phyloP scores from a whole-genome alignment of 2,329 filamentous ascomycete genomes.

The Botrytis paeoniae region DNA sequence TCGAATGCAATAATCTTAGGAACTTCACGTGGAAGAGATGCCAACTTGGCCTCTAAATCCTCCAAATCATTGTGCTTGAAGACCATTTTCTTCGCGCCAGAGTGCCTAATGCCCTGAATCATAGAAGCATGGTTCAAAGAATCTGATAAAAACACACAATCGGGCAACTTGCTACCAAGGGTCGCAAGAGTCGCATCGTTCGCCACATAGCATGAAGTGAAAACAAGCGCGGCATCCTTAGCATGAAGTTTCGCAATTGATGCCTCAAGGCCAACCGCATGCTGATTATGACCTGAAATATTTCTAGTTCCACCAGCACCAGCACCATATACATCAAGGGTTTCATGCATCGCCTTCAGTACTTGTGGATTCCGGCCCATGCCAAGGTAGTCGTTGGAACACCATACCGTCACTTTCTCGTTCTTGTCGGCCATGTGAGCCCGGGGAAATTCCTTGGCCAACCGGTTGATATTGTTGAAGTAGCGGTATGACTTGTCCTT shows the following conservation, averaged over 20 bases:
- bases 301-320: slow-evolving; percentile 95
- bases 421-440: slow-evolving; percentile 84
- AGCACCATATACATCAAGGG: slow-evolving; percentile 89
- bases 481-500: slow-evolving; percentile 99
- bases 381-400: slow-evolving; percentile 97
- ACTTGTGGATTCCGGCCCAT: slow-evolving; percentile 93
- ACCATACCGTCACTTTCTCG: slow-evolving; percentile 95
- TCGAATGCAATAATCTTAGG: slow-evolving; percentile 99
- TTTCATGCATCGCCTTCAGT: slow-evolving; percentile 88
- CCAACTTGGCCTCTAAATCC: slow-evolving; percentile 89
- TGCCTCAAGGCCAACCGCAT: slow-evolving; percentile 80
- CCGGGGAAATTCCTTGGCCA: slow-evolving; percentile 92
- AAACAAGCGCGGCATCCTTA: slow-evolving; percentile 89
- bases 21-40: slow-evolving; percentile 75
- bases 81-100: slow-evolving; percentile 92
- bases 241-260: slow-evolving; percentile 84
- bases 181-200: slow-evolving; percentile 97
- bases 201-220: slow-evolving; percentile 96
- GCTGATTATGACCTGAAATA: slow-evolving; percentile 96
- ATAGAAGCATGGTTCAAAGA: slow-evolving; percentile 97
- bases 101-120: slow-evolving; percentile 98
- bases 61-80: slow-evolving; percentile 98
- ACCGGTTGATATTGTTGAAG: slow-evolving; percentile 99
- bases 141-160: slow-evolving; percentile 97
- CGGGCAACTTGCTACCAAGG: slow-evolving; percentile 91